Conservation (phyloP, 2,329 filamentous ascomycete species). For the Thermothelomyces thermophilus region DNA sequence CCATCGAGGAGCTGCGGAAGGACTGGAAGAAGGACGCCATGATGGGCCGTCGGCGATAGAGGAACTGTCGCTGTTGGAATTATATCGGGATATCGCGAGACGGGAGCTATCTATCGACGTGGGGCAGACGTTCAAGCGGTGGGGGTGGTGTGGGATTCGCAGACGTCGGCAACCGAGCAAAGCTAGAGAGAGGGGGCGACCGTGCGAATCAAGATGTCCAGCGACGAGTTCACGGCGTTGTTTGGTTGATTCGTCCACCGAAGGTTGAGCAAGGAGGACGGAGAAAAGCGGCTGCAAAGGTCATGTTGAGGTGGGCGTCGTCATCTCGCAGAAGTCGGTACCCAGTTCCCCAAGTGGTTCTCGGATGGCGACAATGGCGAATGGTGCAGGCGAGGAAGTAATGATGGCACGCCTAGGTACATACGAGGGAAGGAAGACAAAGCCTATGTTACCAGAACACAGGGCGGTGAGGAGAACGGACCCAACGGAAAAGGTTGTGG, state of each 20-base stretch:
- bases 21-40: conserved; percentile 70
- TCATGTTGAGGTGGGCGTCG: conserved; percentile 24
- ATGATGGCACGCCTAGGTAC: not conserved
- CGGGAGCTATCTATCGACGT: not conserved
- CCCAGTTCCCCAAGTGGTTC: not conserved
- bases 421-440: not conserved
- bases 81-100: not conserved
- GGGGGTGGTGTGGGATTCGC: not conserved
- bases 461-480: not conserved
- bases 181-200: not conserved
- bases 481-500: not conserved
- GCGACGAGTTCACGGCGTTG: not conserved
- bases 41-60: conserved; percentile 4
- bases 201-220: not conserved
- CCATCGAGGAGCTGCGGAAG: conserved; percentile 64
- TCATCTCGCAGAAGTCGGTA: not conserved
- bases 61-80: not conserved
- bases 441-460: conserved; percentile 5
- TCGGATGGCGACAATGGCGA: not conserved
- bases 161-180: not conserved
- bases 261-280: conserved; percentile 7
- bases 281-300: conserved; percentile 15
- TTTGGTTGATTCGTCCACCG: conserved; percentile 12
- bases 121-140: not conserved
- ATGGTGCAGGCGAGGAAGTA: not conserved